Evolutionary conservation across 73 alveolate species (phyloP), one percentile per base, ranked within the genome.

Genomic region (Blepharisma japonicum): DNA sequence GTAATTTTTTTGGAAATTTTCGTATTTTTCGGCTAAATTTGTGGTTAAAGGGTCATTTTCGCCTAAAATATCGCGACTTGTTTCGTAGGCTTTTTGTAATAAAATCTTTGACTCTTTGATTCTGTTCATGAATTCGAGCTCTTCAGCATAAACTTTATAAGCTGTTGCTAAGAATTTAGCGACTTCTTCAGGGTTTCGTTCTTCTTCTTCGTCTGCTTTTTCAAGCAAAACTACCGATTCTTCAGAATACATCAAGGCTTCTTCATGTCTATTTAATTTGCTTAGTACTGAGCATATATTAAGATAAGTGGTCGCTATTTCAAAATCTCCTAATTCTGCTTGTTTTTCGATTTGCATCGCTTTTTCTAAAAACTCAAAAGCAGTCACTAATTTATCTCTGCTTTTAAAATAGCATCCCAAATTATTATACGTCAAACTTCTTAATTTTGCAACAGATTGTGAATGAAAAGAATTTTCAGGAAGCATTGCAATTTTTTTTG

Each of bases 361-460:
- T 61, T 61, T 61, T 61, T 61, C 74, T 20, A 61, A 25, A 39
- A 14, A 61, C 11, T 25, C 46, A 14, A 18, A 25, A 20, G 74
- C 74, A 2, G 74, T 25, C 18, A 61, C 39, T 61, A 61, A 39
- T 61, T 61, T 61, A 2, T 61, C 74, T 14, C 74, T 14, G 14
- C 49, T 25, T 61, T 61, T 61, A 25, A 61, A 61, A 61, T 61
- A 61, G 23, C 74, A 61, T 2, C 47, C 74, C 74, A 61, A 25
- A 39, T 61, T 61, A 61, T 61, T 61, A 14, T 14, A 25, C 11
- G 74, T 61, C 47, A 61, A 25, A 5, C 74, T 61, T 61, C 74
- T 61, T 25, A 61, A 18, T 61, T 61, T 61, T 25, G 46, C 49
- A 9, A 25, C 14, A 14, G 74, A n/a, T 61, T 61, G 18, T 14